phyloP scores from a whole-genome alignment of 495 filamentous ascomycete species.

The Glonium stellatum region DNA sequence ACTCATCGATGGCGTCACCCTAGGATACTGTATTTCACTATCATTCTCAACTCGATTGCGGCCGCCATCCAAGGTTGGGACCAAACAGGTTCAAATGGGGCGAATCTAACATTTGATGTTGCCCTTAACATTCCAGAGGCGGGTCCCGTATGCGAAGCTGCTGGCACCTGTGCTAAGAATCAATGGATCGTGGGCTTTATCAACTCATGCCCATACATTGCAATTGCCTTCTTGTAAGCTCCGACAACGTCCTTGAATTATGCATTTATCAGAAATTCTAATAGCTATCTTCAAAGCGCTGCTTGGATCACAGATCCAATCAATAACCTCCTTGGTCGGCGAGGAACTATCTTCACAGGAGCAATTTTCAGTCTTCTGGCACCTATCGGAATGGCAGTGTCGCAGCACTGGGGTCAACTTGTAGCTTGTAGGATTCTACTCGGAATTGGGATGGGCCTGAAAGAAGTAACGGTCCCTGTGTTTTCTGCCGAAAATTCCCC shows the following conservation, averaged over 20 bases:
- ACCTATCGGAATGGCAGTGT: constrained; percentile 60
- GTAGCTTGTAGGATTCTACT: constrained; percentile 57
- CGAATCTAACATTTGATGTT: constrained; percentile 55
- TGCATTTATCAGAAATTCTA: constrained; percentile 3
- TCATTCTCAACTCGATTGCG: constrained; percentile 62
- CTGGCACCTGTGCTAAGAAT: constrained; percentile 20
- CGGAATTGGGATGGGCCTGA: constrained; percentile 65
- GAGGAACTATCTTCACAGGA: constrained; percentile 60
- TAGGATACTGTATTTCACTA: constrained; percentile 57
- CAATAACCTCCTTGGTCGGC: constrained; percentile 58
- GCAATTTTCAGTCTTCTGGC: constrained; percentile 57
- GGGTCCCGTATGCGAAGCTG: constrained; percentile 31
- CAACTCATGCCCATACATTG: constrained; percentile 49
- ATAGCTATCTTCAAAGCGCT: constrained; percentile 33
- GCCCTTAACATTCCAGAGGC: constrained; percentile 50
- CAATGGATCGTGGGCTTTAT: constrained; percentile 42
- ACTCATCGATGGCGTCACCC: constrained; percentile 62
- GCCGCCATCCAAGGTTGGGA: constrained; percentile 66
- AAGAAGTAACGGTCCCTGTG: constrained; percentile 50
- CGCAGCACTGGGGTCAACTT: constrained; percentile 56
- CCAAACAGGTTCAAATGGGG: constrained; percentile 62
- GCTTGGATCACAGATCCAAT: constrained; percentile 67
- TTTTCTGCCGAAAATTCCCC: constrained; percentile 58
- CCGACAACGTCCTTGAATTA: no score
- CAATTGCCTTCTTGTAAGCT: constrained; percentile 26